Percentiles rank a stretch among this genome's conserved stretches.
phyloP scores from a whole-genome alignment of 768 basidiomycete genomes.

The Russula sp. region DNA sequence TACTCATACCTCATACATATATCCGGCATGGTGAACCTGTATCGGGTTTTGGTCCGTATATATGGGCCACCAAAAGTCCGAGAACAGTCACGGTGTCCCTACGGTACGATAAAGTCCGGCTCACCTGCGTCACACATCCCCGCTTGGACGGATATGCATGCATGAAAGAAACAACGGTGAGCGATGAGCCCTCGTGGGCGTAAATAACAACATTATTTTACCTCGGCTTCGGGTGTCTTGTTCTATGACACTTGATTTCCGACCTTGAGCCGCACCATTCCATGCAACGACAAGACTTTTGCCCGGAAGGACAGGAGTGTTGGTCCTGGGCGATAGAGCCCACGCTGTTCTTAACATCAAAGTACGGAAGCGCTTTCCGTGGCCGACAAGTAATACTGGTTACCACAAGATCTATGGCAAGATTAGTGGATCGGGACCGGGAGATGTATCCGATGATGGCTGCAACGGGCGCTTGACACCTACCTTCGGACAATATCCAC shows the following conservation, averaged over 20 bases:
- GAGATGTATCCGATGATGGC: not conserved
- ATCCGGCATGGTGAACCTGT: not conserved
- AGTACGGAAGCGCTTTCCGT: not conserved
- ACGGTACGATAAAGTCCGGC: not conserved
- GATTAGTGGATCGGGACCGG: not conserved
- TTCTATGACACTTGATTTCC: not conserved
- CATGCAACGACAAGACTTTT: not conserved
- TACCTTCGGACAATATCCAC: not conserved
- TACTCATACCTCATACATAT: not conserved
- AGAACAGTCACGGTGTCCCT: not conserved
- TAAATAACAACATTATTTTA: not conserved
- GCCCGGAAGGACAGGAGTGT: not conserved
- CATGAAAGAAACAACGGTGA: not conserved
- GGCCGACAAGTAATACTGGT: too few relatives aligned
- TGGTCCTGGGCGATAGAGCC: not conserved
- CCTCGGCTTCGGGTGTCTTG: not conserved
- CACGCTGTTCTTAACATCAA: not conserved
- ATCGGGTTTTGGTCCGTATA: not conserved
- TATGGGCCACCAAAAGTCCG: slow-evolving; percentile 2
- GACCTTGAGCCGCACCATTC: not conserved
- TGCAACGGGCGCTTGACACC: too few relatives aligned
- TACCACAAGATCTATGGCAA: not conserved
- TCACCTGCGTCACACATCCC: not conserved
- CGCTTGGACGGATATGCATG: not conserved
- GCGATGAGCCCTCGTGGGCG: not conserved